Evolutionary conservation across 306 rosid species (phyloP), one percentile per base, ranked within the genome.

Genomic region (Cicer yamashitae): DNA sequence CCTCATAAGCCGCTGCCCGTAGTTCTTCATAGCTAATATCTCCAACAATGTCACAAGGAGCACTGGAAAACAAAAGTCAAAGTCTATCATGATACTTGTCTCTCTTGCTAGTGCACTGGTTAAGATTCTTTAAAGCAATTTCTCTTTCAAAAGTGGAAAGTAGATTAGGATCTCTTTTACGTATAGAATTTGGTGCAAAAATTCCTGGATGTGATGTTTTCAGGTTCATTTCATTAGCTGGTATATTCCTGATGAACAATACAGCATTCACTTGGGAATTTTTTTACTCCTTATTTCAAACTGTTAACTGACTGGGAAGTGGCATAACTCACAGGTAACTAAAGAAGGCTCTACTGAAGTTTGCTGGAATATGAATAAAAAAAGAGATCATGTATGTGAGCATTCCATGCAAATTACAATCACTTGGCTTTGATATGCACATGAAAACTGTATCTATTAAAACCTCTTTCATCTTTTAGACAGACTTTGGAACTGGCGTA

Each of bases 21-120:
- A 94, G 72, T 87, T 94, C 97, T 89, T 94, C 96, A 37, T 77
- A 90, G 86, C 98, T 94, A 74, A 89, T 77, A 83, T 94, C 98
- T 58, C 96, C 98, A 77, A 81, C 75, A 63, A 94, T 91, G 77
- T 94, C 98, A 82, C 98, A 91, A 70, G 91, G 89, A 59, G 53
- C 81, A 77, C 97, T 93, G 88, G 81, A 82, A 76, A 75, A 64
- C 74, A 77, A 38, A 79, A 45, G 73, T 60, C 53, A 75, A 69
- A 71, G 60, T 50, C 69, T 10, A 61, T 64, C 45, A 74, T 40
- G 8, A 44, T 15, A 40, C 53, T 72, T 43, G 53, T 39, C 22
- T 58, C 47, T 66, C 69, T 58, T 72, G 40, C 58, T 52, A 64
- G 71, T 72, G 52, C 59, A 69, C 14, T 15, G 47, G 51, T 17